phyloP scores from a whole-genome alignment of 2,329 filamentous ascomycete species.

The Arthroderma sp. region DNA sequence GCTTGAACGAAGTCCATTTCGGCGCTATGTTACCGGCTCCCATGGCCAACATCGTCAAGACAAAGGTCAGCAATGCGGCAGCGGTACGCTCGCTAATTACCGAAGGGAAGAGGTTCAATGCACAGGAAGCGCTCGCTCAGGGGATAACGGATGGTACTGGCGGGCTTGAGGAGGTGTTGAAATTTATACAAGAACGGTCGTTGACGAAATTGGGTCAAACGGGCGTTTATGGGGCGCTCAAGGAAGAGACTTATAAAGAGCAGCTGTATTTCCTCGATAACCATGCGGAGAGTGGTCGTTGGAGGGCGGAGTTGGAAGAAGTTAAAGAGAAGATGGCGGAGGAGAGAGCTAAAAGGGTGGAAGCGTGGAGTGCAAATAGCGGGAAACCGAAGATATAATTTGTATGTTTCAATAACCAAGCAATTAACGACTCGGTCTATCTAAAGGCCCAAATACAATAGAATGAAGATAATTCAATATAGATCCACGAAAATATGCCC shows the following conservation, averaged over 20 bases:
- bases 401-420: too few species aligned
- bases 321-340: conserved; percentile 34
- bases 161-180: conserved; percentile 49
- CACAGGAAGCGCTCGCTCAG: conserved; percentile 47
- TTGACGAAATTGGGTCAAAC: conserved; percentile 49
- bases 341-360: conserved; percentile 36
- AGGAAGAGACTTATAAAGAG: conserved; percentile 62
- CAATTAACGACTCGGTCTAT: too few species aligned
- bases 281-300: conserved; percentile 34
- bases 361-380: conserved; percentile 34
- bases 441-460: too few species aligned
- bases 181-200: conserved; percentile 45
- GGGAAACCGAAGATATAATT: conserved; percentile 16
- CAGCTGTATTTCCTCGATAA: conserved; percentile 46
- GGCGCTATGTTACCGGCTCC: conserved; percentile 60
- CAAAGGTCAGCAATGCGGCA: conserved; percentile 44
- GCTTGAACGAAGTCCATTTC: conserved; percentile 71
- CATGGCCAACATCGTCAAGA: conserved; percentile 61
- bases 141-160: conserved; percentile 59
- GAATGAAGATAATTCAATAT: too few species aligned
- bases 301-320: conserved; percentile 29
- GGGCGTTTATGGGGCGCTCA: conserved; percentile 57
- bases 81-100: conserved; percentile 54
- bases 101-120: conserved; percentile 58
- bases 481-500: too few species aligned